These are phyloP conservation scores for Malus sieversii DNA, from an alignment of 306 rosid species.

Conservation along the genomic window DNA sequence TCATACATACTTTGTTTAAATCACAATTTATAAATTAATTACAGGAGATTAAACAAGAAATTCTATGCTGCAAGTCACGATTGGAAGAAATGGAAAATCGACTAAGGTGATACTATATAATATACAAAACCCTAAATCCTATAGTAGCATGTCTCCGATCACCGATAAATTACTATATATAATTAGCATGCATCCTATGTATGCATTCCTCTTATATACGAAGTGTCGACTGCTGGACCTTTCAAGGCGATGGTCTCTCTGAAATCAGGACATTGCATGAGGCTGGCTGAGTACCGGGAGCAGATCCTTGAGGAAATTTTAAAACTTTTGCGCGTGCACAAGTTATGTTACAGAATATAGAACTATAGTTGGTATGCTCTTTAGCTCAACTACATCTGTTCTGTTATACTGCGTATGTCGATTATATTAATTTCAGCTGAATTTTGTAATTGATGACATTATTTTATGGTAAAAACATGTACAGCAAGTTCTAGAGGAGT, in stretches of 20 bases:
- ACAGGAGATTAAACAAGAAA: slow-evolving; percentile 47
- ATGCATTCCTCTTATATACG: not conserved
- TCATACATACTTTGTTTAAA: not conserved
- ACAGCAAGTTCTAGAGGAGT: slow-evolving; percentile 35
- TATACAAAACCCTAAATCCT: not conserved
- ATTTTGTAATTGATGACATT: not conserved
- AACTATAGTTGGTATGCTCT: too few species aligned
- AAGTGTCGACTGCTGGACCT: slow-evolving; percentile 26
- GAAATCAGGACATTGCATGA: slow-evolving; percentile 42
- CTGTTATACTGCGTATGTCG: not conserved
- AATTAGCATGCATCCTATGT: not conserved
- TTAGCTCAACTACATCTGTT: too few species aligned
- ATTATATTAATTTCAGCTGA: not conserved
- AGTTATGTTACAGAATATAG: slow-evolving; percentile 11
- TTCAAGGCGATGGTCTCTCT: slow-evolving; percentile 45
- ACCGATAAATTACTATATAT: not conserved
- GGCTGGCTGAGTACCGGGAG: slow-evolving; percentile 40
- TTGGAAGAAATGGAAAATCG: slow-evolving; percentile 42
- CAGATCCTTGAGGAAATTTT: slow-evolving; percentile 44
- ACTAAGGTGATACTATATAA: slow-evolving; percentile 29
- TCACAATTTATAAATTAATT: not conserved
- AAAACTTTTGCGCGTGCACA: slow-evolving; percentile 32
- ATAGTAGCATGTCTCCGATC: not conserved
- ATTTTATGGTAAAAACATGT: not conserved
- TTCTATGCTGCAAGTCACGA: slow-evolving; percentile 28